Conservation (phyloP, 139 green algal genomes). For the Auxenochlorella pyrenoidosa region DNA sequence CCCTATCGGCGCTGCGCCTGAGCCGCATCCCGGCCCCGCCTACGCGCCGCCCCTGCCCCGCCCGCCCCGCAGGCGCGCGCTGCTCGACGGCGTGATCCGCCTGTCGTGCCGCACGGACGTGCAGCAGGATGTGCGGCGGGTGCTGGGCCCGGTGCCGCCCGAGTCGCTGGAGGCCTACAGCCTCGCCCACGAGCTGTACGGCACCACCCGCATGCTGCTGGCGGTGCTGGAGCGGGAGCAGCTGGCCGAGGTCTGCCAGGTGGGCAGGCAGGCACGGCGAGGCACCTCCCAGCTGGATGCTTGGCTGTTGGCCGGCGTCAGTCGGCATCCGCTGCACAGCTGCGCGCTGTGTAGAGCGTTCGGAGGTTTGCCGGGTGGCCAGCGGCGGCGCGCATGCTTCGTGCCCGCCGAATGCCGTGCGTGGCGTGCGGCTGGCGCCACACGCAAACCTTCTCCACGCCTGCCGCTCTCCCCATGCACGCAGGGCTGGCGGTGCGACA, state of each 20-base stretch:
- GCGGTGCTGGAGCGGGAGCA: slow-evolving; percentile 43
- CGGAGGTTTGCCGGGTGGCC: no score
- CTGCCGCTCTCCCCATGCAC: no score
- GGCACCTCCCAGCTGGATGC: neutral
- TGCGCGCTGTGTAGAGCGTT: neutral
- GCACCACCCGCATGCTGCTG: slow-evolving; percentile 54
- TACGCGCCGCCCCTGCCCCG: no score
- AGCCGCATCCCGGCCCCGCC: no score
- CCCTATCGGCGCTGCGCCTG: no score
- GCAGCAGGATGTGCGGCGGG: slow-evolving; percentile 38
- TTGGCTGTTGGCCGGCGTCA: neutral
- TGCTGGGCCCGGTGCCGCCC: slow-evolving; percentile 31
- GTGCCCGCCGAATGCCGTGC: no score
- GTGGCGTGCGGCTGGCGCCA: no score
- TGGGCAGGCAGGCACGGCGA: neutral
- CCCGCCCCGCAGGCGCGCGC: slow-evolving; percentile 31
- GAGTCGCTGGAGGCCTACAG: slow-evolving; percentile 27
- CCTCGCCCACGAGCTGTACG: slow-evolving; percentile 51
- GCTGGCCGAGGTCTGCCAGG: slow-evolving; percentile 48
- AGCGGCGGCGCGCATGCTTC: no score
- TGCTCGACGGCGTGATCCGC: slow-evolving; percentile 52
- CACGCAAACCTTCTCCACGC: no score
- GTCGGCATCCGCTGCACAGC: neutral
- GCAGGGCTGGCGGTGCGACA: slow-evolving; percentile 49
- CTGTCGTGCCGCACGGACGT: slow-evolving; percentile 52